Conservation (phyloP, 257 asterid species). For the Solanum sejunctum region DNA sequence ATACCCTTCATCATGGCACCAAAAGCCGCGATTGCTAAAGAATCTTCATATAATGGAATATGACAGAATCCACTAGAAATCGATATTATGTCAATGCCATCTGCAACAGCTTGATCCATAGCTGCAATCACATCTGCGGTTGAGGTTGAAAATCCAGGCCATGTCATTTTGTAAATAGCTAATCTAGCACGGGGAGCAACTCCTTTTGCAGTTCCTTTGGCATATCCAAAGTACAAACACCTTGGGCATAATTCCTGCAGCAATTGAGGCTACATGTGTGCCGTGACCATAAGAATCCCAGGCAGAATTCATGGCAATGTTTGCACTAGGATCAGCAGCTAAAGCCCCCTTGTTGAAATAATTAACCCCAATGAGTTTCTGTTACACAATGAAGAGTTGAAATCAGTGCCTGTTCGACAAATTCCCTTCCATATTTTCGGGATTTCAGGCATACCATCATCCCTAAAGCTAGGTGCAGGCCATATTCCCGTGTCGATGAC, state of each 20-base stretch:
- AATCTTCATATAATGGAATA: not conserved
- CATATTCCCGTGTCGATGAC: not conserved
- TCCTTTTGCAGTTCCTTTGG: slow-evolving; percentile 7
- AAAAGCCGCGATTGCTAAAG: slow-evolving; percentile 28
- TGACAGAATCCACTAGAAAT: not conserved
- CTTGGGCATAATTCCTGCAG: not conserved
- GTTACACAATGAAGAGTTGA: not conserved
- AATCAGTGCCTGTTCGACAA: not conserved
- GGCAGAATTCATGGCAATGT: slow-evolving; percentile 7
- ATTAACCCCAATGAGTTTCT: not conserved
- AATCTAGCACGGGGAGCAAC: slow-evolving; percentile 9
- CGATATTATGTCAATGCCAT: not conserved
- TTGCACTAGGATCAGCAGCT: not conserved
- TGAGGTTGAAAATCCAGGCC: not conserved
- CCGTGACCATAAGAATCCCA: slow-evolving; percentile 5
- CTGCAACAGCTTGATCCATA: slow-evolving; percentile 14
- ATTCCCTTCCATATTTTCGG: not conserved
- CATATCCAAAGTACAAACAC: slow-evolving; percentile 6
- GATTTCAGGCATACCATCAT: not conserved
- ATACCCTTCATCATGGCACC: slow-evolving; percentile 35
- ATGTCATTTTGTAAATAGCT: slow-evolving; percentile 1
- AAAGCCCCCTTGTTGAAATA: not conserved
- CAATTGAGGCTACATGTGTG: not conserved
- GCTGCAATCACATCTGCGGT: slow-evolving; percentile 3
- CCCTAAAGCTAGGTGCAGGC: not conserved